A percentile compares a stretch with the other conserved stretches of the same genome.
These are phyloP conservation scores for Odontarrhena argentea DNA, from an alignment of 345 rosid genomes.

Conservation along the genomic window DNA sequence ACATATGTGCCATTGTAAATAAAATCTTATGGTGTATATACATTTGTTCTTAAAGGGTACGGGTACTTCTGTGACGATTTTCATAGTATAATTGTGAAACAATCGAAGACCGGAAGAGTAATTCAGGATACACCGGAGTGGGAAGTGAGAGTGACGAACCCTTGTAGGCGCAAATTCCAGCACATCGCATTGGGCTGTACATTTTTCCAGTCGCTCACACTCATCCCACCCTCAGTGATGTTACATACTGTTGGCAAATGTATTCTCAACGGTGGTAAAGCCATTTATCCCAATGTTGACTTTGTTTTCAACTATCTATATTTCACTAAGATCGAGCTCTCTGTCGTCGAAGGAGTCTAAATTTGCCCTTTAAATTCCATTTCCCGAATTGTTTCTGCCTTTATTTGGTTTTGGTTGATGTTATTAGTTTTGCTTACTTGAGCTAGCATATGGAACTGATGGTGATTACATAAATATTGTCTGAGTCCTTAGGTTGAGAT, in stretches of 20 bases:
- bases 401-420: neutral
- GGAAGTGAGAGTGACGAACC: slow-evolving; percentile 12
- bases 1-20: too few relatives aligned
- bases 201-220: slow-evolving; percentile 19
- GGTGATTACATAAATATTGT: neutral
- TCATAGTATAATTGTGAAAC: neutral
- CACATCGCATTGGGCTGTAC: neutral
- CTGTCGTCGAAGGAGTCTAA: neutral
- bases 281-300: too few relatives aligned
- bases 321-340: slow-evolving; percentile 21
- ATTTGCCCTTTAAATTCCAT: slow-evolving; percentile 17
- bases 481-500: too few relatives aligned
- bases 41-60: neutral
- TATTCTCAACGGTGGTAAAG: neutral
- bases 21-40: too few relatives aligned
- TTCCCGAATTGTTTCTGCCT: neutral
- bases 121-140: slow-evolving; percentile 23
- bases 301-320: slow-evolving; percentile 7
- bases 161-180: neutral
- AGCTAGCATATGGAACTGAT: neutral
- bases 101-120: slow-evolving; percentile 23
- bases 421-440: neutral
- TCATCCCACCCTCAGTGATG: neutral
- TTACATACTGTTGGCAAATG: neutral
- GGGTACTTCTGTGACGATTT: neutral